Evolutionary conservation across 768 basidiomycete species (phyloP), one percentile per base, ranked within the genome.

Genomic region (Macrocybe gigantea): DNA sequence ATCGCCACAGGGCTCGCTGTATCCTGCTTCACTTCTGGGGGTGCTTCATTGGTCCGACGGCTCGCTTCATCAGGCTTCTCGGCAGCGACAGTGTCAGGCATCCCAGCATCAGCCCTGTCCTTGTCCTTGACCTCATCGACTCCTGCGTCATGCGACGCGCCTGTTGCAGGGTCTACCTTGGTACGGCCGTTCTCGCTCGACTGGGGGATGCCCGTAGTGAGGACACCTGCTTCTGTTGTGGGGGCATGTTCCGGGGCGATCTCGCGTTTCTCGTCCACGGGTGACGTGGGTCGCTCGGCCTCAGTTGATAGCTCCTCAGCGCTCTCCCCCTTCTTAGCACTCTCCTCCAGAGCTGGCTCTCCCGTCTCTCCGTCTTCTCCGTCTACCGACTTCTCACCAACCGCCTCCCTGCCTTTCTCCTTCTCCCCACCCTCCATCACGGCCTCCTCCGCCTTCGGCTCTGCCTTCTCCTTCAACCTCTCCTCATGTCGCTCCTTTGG

Each of bases 41-140:
- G 22, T 5, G 2, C 22, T 32, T 41, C 41, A 15, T 41, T 13
- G 22, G 22, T 22, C 6, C 32, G n/a, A 4, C 8, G 5, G 22
- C 7, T 14, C 7, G 41, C 22, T 22, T 41, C 22, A 13, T 41
- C 30, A 32, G 42, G 30, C 7, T 31, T 32, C 13, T 41, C 22
- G n/a, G 41, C 15, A 7, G 22, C 12, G 12, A 41, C 22, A 41
- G 31, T 5, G 22, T 22, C 22, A 22, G 22, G 22, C 22, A 22
- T 22, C 22, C 22, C 22, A 22, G 22, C 22, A 4, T 22, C 22
- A 22, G 22, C 22, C 22, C 22, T 22, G 22, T 4, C 22, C 22
- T 22, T 22, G 22, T 44, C 49, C 50, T 47, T 59, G n/a, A 46
- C 56, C 4, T 33, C 53, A 13, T 54, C 40, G 37, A 45, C 36